Conservation (phyloP, 345 rosid species). For the Eucalyptus leucophloia region DNA sequence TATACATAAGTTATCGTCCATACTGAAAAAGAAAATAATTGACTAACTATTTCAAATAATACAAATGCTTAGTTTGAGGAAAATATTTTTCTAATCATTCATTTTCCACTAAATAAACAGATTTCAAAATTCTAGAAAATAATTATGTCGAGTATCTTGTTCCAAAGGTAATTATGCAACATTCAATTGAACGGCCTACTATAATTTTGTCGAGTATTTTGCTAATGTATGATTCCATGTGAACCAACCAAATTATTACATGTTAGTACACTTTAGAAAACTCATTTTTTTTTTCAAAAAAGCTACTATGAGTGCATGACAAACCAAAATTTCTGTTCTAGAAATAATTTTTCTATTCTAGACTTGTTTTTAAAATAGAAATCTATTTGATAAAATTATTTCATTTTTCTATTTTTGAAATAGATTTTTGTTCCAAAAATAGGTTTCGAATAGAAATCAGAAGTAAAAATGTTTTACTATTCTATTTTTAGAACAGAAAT, state of each 20-base stretch:
- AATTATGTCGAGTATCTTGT: fast-evolving
- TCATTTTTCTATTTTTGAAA: too few relatives aligned
- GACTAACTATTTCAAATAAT: neutral
- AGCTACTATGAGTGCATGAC: neutral
- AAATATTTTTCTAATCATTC: neutral
- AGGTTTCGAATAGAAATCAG: too few relatives aligned
- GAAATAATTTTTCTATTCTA: too few relatives aligned
- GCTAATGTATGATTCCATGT: neutral
- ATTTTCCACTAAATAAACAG: neutral
- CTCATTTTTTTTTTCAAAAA: neutral
- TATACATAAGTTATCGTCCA: neutral
- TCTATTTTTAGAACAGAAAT: too few relatives aligned
- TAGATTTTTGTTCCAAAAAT: too few relatives aligned
- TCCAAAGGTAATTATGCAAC: neutral
- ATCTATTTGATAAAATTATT: too few relatives aligned
- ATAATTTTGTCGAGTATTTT: neutral
- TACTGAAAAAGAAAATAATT: neutral
- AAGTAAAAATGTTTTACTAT: too few relatives aligned
- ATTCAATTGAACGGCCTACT: neutral
- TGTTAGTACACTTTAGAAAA: neutral
- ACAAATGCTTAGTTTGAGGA: neutral
- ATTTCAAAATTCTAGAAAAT: fast-evolving
- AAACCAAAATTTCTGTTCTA: too few relatives aligned
- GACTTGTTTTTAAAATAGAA: too few relatives aligned
- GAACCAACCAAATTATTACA: neutral